Evolutionary conservation across 495 filamentous ascomycete genomes (phyloP).

Genomic region (Tricharina praecox): DNA sequence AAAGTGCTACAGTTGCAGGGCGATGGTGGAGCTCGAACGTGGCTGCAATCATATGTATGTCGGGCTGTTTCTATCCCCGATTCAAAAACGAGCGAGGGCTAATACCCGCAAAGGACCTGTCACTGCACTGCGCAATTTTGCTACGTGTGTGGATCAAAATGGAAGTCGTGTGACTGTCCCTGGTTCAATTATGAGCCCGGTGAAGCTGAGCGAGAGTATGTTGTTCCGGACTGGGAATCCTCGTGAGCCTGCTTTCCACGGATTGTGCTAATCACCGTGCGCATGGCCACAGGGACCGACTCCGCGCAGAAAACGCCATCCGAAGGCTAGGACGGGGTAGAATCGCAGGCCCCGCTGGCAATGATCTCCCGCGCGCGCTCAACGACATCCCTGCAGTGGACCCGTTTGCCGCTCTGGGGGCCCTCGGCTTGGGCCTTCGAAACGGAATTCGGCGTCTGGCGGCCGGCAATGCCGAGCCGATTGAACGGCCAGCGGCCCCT

Average conservation of each 20-base stretch:
- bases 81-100: too few relatives aligned
- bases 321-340: slow-evolving; percentile 12
- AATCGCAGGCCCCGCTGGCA: slow-evolving; percentile 2
- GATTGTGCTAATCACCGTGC: too few relatives aligned
- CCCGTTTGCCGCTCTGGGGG: slow-evolving; percentile 18
- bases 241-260: neutral
- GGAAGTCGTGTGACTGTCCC: slow-evolving; percentile 69
- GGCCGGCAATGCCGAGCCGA: slow-evolving; percentile 11
- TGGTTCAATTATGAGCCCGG: slow-evolving; percentile 54
- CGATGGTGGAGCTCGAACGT: slow-evolving; percentile 61
- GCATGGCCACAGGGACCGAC: neutral
- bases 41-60: slow-evolving; percentile 76
- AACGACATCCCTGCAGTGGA: slow-evolving; percentile 16
- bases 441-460: slow-evolving; percentile 23
- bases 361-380: slow-evolving; percentile 11
- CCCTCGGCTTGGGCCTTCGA: slow-evolving; percentile 18
- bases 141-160: slow-evolving; percentile 58
- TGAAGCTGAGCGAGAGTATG: slow-evolving; percentile 34
- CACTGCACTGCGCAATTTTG: slow-evolving; percentile 70
- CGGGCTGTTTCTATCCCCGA: neutral
- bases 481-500: slow-evolving; percentile 3
- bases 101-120: slow-evolving; percentile 14
- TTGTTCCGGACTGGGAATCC: slow-evolving; percentile 22
- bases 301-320: slow-evolving; percentile 20
- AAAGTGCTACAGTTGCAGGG: slow-evolving; percentile 55